Base-by-base conservation (phyloP, 306 rosid genomes). In the Cicer cuneatum region DNA sequence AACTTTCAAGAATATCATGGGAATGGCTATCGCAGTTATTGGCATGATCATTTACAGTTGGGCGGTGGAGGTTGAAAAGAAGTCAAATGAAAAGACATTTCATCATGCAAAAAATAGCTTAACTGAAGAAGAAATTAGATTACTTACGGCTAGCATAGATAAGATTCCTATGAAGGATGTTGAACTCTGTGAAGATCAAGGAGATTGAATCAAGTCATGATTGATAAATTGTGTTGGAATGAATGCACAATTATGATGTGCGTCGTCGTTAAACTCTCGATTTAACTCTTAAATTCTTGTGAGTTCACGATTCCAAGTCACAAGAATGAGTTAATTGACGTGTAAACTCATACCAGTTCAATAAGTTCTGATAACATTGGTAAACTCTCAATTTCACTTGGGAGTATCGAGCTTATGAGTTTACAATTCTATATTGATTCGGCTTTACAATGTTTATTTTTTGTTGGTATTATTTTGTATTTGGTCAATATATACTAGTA, bases 41-140 rank as follows among this genome's bases (percentile, higher is more conserved):
- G 98, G 98, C 54, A 93, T 93, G 98, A 85, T 93, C 49, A 85
- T 92, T 72, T 92, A 92, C 63, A 92, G 98, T 86, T 92, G 98
- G 98, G 96, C 98, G 53, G 92, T 92, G 41, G 98, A 92, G 83
- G 14, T 24, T 21, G 98, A 82, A 46, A 92, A 92, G 75, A 86
- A 73, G 33, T 60, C 89, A 46, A 84, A 53, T 73, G 18, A 57
- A 13, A 92, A 90, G 84, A 64, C 86, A 38, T 14, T 74, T 37
- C 43, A 85, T 69, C 77, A 78, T 57, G 42, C 74, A 7, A 92
- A 90, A 83, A 87, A 85, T 81, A 90, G 96, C 90, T 70, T 92
- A 59, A 90, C 98, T 1, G 96, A 90, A 79, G 98, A 92, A 85
- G 98, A 92, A 73, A 87, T 92, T 75, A 83, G 86, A 72, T 87